Evolutionary conservation across 306 rosid species (phyloP), one percentile per base, ranked within the genome.

Genomic region (Pyrus communis): DNA sequence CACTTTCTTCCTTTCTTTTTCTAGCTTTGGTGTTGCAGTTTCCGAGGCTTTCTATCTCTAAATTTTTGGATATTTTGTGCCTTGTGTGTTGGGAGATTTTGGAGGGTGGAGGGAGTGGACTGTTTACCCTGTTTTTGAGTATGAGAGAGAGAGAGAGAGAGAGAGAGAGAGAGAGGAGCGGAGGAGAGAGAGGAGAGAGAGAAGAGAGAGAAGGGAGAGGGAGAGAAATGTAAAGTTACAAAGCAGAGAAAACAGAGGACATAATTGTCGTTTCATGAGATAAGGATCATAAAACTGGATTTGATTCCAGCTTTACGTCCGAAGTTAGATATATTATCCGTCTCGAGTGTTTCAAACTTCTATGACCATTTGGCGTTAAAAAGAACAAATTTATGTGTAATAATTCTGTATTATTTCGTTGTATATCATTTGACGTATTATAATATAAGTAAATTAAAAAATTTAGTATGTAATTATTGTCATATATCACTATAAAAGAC

Each of bases 241-340:
- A 64, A 74, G 60, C 49, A 63, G 67, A 63, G 31, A 69, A 58
- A 55, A 75, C 76, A 69, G 60, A 4, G 57, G 49, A 49, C 71
- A 27, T 38, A 33, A 51, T 75, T 85, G 88, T 85, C 83, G 87
- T 84, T 78, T 65, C 55, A 66, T 4, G 22, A 7, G 66, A 15
- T 14, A n/a, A 33, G 68, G 9, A 78, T 38, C 51, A 11, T 42
- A 67, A 21, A 73, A 67, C 71, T 27, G 31, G 30, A 61, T 82
- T 84, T 79, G 75, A 84, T 7, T 7, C 42, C 51, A 8, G 46
- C 71, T 78, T 75, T 81, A 70, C 79, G 85, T 84, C 87, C 87
- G 85, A 46, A 27, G 55, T 23, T 58, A 3, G 31, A 30, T 43
- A 23, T 80, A 28, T 74, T 72, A 67, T 46, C 75, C 40, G 18